Evolutionary conservation across 2,329 filamentous ascomycete species (phyloP).

Genomic region (Gnomoniopsis smithogilvyi): DNA sequence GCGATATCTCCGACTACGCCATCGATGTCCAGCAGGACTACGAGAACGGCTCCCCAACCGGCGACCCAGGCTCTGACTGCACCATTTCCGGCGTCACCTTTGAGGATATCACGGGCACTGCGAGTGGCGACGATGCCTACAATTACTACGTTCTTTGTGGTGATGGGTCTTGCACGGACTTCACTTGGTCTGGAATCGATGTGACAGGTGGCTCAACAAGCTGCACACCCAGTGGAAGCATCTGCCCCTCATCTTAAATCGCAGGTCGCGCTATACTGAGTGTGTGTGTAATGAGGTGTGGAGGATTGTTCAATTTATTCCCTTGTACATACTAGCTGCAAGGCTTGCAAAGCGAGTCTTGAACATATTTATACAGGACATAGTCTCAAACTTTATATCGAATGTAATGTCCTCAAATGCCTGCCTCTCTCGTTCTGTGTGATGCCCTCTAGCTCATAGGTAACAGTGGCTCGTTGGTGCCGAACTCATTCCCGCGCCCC

Average conservation of each 20-base stretch:
- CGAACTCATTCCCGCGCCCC: too few species aligned
- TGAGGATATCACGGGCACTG: conserved; percentile 39
- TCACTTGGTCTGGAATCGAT: conserved; percentile 48
- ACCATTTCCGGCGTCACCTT: conserved; percentile 49
- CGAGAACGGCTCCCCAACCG: conserved; percentile 41
- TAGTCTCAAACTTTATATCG: background rate
- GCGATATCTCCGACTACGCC: conserved; percentile 27
- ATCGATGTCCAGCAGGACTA: conserved; percentile 42
- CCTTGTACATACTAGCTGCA: background rate
- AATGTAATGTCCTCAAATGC: background rate
- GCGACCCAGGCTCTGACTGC: conserved; percentile 42
- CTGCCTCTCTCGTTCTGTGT: too few species aligned
- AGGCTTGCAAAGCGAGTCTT: background rate
- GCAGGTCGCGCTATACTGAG: background rate
- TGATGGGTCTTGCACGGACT: conserved; percentile 45
- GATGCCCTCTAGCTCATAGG: too few species aligned
- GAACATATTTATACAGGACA: background rate
- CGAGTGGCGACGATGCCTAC: conserved; percentile 30
- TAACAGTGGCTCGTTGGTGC: too few species aligned
- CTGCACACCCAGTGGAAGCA: conserved; percentile 2
- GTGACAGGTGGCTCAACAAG: conserved; percentile 44
- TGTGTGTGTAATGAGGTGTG: background rate
- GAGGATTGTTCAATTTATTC: background rate
- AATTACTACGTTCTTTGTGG: conserved; percentile 53
- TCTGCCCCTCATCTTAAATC: conserved; percentile 4